A percentile compares a stretch with the other conserved stretches of the same genome.
phyloP scores from a whole-genome alignment of 345 rosid species.

The Pistacia integerrima region DNA sequence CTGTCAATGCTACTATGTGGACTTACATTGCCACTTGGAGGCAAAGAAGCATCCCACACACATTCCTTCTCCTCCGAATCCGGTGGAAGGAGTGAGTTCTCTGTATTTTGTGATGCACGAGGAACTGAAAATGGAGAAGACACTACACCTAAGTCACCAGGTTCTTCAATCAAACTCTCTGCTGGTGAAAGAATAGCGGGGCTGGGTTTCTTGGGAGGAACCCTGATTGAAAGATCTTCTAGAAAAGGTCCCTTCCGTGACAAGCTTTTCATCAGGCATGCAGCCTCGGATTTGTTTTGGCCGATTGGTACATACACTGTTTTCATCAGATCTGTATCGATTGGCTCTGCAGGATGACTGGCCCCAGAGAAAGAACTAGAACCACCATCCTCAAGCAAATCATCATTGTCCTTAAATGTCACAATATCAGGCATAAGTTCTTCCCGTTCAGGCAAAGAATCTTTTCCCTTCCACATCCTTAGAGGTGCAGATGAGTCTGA shows the following conservation, averaged over 20 bases:
- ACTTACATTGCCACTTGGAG: conserved; percentile 89
- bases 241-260: conserved; percentile 72
- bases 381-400: conserved; percentile 69
- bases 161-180: conserved; percentile 72
- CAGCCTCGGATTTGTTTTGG: conserved; percentile 64
- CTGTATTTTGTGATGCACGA: conserved; percentile 69
- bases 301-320: conserved; percentile 65
- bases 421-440: conserved; percentile 45
- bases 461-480: conserved; percentile 66
- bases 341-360: conserved; percentile 94
- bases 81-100: conserved; percentile 50
- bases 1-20: conserved; percentile 88
- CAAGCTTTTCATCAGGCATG: conserved; percentile 67
- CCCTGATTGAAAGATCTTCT: conserved; percentile 70
- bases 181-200: conserved; percentile 56
- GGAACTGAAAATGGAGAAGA: conserved; percentile 60
- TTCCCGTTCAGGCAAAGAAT: conserved; percentile 43
- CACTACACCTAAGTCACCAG: conserved; percentile 38
- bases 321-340: conserved; percentile 80
- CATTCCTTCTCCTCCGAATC: conserved; percentile 90
- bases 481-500: conserved; percentile 38
- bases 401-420: conserved; percentile 46
- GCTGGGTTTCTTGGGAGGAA: conserved; percentile 64
- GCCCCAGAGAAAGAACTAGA: conserved; percentile 82
- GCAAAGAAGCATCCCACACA: conserved; percentile 95